A percentile compares a stretch with the other conserved stretches of the same genome.
Conservation (phyloP, 2,329 filamentous ascomycete genomes). For the Nemania abortiva region DNA sequence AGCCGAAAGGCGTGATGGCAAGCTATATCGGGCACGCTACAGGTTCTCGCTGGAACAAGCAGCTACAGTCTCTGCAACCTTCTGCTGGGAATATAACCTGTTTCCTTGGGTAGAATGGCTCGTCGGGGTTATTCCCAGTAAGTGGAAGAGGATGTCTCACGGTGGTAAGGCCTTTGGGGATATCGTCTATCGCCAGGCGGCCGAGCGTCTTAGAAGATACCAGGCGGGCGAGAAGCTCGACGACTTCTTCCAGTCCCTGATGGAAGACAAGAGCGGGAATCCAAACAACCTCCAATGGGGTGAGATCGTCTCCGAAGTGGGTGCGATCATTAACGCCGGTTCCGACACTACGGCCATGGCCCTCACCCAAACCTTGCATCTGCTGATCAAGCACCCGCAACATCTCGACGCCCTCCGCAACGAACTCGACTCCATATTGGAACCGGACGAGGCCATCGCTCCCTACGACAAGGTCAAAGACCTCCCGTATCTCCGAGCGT, state of each 20-base stretch:
- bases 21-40: slow-evolving; percentile 5
- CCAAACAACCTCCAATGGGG: slow-evolving; percentile 64
- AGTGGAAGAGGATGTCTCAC: background rate
- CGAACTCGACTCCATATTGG: slow-evolving; percentile 61
- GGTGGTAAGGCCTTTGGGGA: slow-evolving; percentile 4
- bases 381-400: slow-evolving; percentile 62
- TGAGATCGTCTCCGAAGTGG: slow-evolving; percentile 68
- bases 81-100: slow-evolving; percentile 8
- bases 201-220: slow-evolving; percentile 59
- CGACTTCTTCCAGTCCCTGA: slow-evolving; percentile 69
- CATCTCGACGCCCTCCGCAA: slow-evolving; percentile 56
- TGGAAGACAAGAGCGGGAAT: slow-evolving; percentile 60
- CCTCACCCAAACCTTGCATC: slow-evolving; percentile 65
- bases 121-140: slow-evolving; percentile 4
- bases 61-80: background rate
- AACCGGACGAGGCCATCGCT: slow-evolving; percentile 58
- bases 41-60: slow-evolving; percentile 7
- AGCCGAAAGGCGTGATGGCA: slow-evolving; percentile 5
- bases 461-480: slow-evolving; percentile 64
- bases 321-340: slow-evolving; percentile 65
- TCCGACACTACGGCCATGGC: slow-evolving; percentile 62
- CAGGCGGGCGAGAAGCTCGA: slow-evolving; percentile 65
- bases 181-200: slow-evolving; percentile 60
- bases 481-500: slow-evolving; percentile 64
- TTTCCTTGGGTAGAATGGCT: slow-evolving; percentile 15